These are phyloP conservation scores for Pichia sorboxylosa DNA, from an alignment of 1,139 yeast species.

Conservation along the genomic window DNA sequence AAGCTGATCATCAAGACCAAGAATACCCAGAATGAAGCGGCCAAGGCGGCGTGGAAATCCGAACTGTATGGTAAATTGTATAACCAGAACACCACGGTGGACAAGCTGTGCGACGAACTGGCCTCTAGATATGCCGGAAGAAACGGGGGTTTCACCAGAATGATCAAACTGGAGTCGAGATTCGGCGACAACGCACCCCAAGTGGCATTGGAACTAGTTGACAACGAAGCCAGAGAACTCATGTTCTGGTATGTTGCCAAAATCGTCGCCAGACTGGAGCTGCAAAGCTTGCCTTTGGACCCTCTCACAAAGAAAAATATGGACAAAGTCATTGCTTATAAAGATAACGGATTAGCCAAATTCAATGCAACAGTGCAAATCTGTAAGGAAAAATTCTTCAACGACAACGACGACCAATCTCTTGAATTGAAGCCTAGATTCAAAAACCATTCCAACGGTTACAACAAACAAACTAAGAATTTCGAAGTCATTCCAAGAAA, in stretches of 20 bases:
- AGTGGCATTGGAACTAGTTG: conserved; percentile 81
- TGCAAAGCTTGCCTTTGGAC: conserved; percentile 54
- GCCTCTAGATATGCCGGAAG: conserved; percentile 52
- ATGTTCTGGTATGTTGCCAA: conserved; percentile 70
- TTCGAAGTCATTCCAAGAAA: conserved; percentile 24
- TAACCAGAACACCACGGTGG: conserved; percentile 34
- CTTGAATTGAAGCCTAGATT: conserved; percentile 20
- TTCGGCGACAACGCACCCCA: conserved; percentile 87
- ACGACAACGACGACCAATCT: conserved; percentile 12
- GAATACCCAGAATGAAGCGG: conserved; percentile 18
- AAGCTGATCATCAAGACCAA: conserved; percentile 42
- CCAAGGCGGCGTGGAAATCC: conserved; percentile 21
- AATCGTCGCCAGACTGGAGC: conserved; percentile 66
- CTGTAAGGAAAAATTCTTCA: conserved; percentile 49
- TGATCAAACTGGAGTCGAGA: conserved; percentile 75
- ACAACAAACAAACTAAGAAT: conserved; percentile 19
- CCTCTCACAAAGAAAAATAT: conserved; percentile 48
- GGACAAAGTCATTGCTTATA: conserved; percentile 32
- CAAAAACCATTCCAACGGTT: conserved; percentile 19
- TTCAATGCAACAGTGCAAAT: conserved; percentile 56
- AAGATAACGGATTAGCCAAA: conserved; percentile 38
- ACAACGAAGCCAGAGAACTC: conserved; percentile 59
- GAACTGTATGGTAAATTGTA: conserved; percentile 24
- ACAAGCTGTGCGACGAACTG: conserved; percentile 57
- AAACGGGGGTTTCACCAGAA: conserved; percentile 77